Percentiles rank a stretch among this genome's conserved stretches.
Evolutionary conservation across 371 early-diverging fungal species (phyloP).

Genomic region (Lichtheimia ornata): DNA sequence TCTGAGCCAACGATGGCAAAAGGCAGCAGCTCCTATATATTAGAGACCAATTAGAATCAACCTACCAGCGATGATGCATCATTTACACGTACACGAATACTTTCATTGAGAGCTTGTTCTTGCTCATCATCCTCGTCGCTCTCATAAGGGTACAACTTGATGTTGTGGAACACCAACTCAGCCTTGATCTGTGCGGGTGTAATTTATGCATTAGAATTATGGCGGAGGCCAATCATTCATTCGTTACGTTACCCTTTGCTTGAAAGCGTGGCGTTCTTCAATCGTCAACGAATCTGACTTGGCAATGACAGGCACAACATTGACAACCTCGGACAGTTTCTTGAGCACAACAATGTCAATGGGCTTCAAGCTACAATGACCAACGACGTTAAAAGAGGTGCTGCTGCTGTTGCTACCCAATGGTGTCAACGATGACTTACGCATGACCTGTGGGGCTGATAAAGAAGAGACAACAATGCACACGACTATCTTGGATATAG

Average conservation of each 20-base stretch:
- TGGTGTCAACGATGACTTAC: conserved; percentile 34
- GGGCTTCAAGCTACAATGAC: conserved; percentile 65
- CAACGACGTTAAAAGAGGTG: not conserved
- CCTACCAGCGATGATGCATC: not conserved
- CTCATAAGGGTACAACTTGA: conserved; percentile 86
- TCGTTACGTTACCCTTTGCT: conserved; percentile 67
- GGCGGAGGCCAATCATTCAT: not conserved
- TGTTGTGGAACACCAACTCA: conserved; percentile 91
- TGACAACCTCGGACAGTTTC: conserved; percentile 72
- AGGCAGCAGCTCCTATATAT: conserved; percentile 67
- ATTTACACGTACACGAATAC: conserved; percentile 55
- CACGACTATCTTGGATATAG: conserved; percentile 81
- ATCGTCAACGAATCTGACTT: conserved; percentile 86
- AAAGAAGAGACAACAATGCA: conserved; percentile 83
- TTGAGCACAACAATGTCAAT: conserved; percentile 77
- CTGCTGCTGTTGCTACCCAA: too few species aligned
- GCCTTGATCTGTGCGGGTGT: conserved; percentile 68
- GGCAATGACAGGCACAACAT: conserved; percentile 85
- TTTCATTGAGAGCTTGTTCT: conserved; percentile 72
- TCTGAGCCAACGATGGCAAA: conserved; percentile 90
- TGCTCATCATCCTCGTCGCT: conserved; percentile 82
- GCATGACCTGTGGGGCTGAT: conserved; percentile 78
- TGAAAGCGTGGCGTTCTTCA: conserved; percentile 75
- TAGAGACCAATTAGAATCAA: not conserved
- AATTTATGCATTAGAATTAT: conserved; percentile 4